These are phyloP conservation scores for maize (Zea mays) DNA, from an alignment of 176 grass and related monocot genomes.

Conservation along the genomic window DNA sequence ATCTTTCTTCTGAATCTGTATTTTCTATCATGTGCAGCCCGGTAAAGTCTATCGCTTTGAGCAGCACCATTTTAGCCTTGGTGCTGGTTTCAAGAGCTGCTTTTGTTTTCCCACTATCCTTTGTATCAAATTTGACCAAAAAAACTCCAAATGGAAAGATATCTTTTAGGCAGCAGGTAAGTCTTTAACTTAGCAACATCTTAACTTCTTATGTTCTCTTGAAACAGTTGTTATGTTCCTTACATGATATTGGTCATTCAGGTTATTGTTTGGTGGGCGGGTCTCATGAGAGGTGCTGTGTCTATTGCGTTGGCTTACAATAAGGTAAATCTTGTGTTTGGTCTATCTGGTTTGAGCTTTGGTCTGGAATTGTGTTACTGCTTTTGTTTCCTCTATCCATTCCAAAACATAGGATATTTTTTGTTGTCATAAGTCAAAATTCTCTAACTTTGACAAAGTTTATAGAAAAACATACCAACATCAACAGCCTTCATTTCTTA, in stretches of 20 bases:
- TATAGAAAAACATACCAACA: too few species aligned
- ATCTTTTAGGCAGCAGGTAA: conserved; percentile 77
- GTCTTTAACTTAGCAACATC: conserved; percentile 41
- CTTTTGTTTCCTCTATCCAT: not conserved
- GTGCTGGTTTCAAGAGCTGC: conserved; percentile 84
- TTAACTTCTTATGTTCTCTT: conserved; percentile 23
- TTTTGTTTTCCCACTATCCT: conserved; percentile 79
- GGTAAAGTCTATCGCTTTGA: conserved; percentile 61
- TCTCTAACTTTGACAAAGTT: too few species aligned
- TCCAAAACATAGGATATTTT: not conserved
- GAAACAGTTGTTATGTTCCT: conserved; percentile 12
- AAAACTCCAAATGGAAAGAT: conserved; percentile 61
- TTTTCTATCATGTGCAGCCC: conserved; percentile 59
- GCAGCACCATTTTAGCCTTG: conserved; percentile 64
- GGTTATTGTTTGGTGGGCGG: conserved; percentile 95
- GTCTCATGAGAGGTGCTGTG: conserved; percentile 91
- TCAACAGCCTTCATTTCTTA: too few species aligned
- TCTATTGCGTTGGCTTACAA: conserved; percentile 95
- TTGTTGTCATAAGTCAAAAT: too few species aligned
- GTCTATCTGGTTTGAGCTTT: not conserved
- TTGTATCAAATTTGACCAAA: conserved; percentile 75
- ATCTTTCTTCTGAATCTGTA: not conserved
- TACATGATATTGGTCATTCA: conserved; percentile 41
- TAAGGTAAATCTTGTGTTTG: conserved; percentile 52
- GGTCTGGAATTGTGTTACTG: not conserved